Evolutionary conservation across 1,139 yeast genomes (phyloP), one percentile per base, ranked within the genome.

Genomic region (Sugiyamaella xylanicola): DNA sequence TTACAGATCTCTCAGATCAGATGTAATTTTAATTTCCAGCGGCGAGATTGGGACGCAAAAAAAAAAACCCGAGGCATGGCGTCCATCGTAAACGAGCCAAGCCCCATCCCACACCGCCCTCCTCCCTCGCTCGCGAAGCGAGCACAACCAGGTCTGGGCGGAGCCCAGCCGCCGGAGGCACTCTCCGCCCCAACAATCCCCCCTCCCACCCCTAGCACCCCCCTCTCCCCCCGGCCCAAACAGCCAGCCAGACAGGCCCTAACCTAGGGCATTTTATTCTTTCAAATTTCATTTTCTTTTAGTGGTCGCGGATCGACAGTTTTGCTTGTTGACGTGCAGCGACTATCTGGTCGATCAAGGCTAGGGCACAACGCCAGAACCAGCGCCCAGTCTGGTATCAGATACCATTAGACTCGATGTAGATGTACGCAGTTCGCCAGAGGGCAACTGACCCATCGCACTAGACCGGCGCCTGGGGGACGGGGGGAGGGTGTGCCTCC

Each of bases 81-180:
- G n/a, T n/a, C n/a, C n/a, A n/a, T n/a, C n/a, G n/a, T n/a, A n/a
- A n/a, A n/a, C n/a, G n/a, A n/a, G n/a, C n/a, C n/a, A n/a, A n/a
- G n/a, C n/a, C n/a, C n/a, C n/a, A n/a, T n/a, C n/a, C n/a, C n/a
- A n/a, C n/a, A n/a, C n/a, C n/a, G n/a, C n/a, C n/a, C n/a, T n/a
- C n/a, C n/a, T n/a, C n/a, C 29, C 5, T 9, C 29, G 29, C 29
- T 25, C 29, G 29, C 29, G 29, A 25, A 25, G 29, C 29, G 29
- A 25, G 29, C 29, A 25, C 29, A 25, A 25, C 29, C 29, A 13
- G 42, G 42, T 39, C 42, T 39, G 42, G 42, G 42, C 42, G 19
- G 42, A n/a, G 42, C 42, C 20, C 42, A 39, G 42, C 41, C 41
- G 17, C 9, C 19, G 16, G 9, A 37, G 19, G 29, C 29, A 25